Conservation (phyloP, 176 grass and related monocot species). For the Carex scoparia region DNA sequence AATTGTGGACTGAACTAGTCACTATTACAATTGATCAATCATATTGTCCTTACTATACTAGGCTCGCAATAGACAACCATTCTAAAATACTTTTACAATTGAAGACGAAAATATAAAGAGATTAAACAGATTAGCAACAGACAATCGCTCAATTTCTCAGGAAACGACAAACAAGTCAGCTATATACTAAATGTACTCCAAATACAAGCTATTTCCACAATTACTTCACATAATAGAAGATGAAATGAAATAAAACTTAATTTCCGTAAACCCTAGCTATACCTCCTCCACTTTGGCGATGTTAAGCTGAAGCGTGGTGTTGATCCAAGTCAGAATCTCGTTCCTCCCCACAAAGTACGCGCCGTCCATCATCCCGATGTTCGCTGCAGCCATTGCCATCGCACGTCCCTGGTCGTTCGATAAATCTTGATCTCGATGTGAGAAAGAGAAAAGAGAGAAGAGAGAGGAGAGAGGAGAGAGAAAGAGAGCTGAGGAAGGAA, state of each 20-base stretch:
- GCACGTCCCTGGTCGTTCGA: neutral
- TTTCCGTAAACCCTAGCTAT: slow-evolving; percentile 8
- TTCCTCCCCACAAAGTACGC: slow-evolving; percentile 92
- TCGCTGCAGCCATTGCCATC: slow-evolving; percentile 47
- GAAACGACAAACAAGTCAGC: neutral
- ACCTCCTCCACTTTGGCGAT: slow-evolving; percentile 93
- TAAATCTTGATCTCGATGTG: slow-evolving; percentile 6
- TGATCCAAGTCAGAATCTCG: slow-evolving; percentile 91
- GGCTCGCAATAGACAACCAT: neutral
- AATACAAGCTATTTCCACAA: neutral
- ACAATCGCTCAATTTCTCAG: neutral
- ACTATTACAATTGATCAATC: neutral
- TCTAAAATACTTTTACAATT: neutral
- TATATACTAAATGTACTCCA: neutral
- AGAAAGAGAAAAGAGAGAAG: neutral
- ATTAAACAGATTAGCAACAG: neutral
- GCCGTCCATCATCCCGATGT: slow-evolving; percentile 86
- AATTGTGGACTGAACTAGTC: neutral
- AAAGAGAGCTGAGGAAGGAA: neutral
- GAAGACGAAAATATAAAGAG: neutral
- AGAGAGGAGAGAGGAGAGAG: too few relatives aligned
- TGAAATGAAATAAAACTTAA: neutral
- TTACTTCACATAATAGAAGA: neutral
- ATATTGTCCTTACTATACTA: neutral
- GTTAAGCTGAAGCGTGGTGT: slow-evolving; percentile 71